Base-by-base conservation (phyloP, 129 eudicot species). In the Artemisia tridentata region DNA sequence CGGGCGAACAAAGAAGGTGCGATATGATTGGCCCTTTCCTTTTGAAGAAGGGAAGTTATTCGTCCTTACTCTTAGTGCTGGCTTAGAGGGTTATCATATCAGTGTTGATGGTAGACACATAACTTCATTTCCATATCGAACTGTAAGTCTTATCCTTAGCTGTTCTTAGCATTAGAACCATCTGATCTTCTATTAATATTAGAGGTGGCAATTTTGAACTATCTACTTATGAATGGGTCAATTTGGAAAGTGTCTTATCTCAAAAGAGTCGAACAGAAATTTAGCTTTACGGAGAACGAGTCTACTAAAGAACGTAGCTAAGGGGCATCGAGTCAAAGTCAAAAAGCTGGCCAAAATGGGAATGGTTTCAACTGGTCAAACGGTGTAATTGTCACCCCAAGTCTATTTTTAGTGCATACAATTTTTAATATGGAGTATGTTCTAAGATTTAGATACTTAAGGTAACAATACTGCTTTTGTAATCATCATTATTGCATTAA, bases 1-100 rank as follows among this genome's bases (percentile, higher is more conserved):
- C 19, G 88, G 92, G 15, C 73, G 82, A 78, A 76, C 83, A 46
- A 86, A 84, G 74, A 80, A 84, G 83, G 82, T 83, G 59, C 54
- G 66, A 55, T 72, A 84, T 45, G 80, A 84, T 73, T 86, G 97
- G 96, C 96, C 96, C 0, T 91, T 69, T 65, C 87, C 96, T 10
- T 91, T 91, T 78, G 82, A 60, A 10, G 88, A 91, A 82, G 89
- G 86, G 29, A 88, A 84, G 57, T 59, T 82, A 67, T 92, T 92
- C 70, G 89, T 86, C 20, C 91, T 92, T 45, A 92, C 96, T 29
- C 69, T 88, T n/a, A 73, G 76, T 67, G 82, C 95, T 11, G 96
- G 96, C 50, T 75, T 92, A 48, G 98, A 92, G 72, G 96, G 98
- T 21, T 92, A 84, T 73, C 98, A 92, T 71, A 78, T 86, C 62